Percentiles rank a stretch among this genome's conserved stretches.
phyloP scores from a whole-genome alignment of 1,284 basidiomycete species.

The Pascua guehoae region DNA sequence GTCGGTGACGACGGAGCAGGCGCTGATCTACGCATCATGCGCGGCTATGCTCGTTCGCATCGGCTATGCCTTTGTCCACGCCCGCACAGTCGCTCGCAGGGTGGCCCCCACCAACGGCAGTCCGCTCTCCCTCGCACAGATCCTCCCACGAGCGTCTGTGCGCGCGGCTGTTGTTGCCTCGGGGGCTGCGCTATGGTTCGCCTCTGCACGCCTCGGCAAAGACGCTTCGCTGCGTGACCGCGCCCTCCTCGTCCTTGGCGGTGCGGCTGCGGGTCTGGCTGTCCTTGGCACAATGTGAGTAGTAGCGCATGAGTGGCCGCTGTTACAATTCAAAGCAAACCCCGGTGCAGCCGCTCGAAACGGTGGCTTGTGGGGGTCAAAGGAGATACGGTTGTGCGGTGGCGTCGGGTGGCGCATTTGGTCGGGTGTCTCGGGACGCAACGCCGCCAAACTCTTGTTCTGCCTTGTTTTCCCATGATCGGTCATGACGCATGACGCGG shows the following conservation, averaged over 20 bases:
- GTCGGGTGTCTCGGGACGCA: no score
- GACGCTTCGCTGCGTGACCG: neutral
- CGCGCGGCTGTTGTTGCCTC: neutral
- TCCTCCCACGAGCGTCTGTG: slow-evolving; percentile 5
- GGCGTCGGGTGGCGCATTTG: no score
- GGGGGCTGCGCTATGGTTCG: slow-evolving; percentile 4
- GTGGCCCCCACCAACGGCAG: neutral
- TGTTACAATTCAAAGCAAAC: no score
- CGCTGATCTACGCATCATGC: slow-evolving; percentile 71
- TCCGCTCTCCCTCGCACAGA: neutral
- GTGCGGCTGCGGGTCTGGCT: slow-evolving; percentile 26
- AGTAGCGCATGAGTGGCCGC: no score
- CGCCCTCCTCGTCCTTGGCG: slow-evolving; percentile 20
- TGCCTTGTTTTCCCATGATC: no score
- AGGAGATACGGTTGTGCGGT: no score
- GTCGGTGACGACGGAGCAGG: slow-evolving; percentile 24
- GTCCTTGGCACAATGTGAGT: slow-evolving; percentile 34
- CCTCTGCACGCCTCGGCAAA: neutral
- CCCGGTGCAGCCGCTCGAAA: no score
- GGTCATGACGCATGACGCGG: no score
- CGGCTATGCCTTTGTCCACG: slow-evolving; percentile 31
- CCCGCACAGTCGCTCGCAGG: slow-evolving; percentile 4
- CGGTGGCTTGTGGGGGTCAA: no score
- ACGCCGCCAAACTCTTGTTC: no score
- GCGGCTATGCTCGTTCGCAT: slow-evolving; percentile 43